Percentiles rank a stretch among this genome's conserved stretches.
phyloP scores from a whole-genome alignment of 2,329 filamentous ascomycete genomes.

The Xylaria sp. region DNA sequence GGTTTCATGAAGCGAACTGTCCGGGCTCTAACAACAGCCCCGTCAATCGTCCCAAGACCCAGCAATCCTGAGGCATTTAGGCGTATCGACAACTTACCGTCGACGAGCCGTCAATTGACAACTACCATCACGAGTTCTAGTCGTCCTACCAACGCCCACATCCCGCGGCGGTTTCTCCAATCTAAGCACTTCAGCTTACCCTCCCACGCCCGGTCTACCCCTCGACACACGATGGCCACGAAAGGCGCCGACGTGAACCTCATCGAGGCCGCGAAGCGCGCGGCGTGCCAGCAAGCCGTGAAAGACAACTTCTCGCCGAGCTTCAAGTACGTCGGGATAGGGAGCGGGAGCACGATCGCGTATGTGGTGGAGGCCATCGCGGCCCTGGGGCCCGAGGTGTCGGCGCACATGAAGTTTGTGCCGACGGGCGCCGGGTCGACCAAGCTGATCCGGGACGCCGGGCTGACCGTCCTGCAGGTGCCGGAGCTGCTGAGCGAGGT shows the following conservation, averaged over 20 bases:
- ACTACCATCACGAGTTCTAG: not conserved
- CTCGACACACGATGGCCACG: slow-evolving; percentile 32
- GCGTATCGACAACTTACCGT: not conserved
- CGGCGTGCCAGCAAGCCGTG: slow-evolving; percentile 77
- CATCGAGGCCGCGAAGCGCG: slow-evolving; percentile 78
- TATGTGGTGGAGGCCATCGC: slow-evolving; percentile 87
- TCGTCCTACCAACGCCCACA: not conserved
- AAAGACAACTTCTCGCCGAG: slow-evolving; percentile 76
- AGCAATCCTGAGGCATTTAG: slow-evolving; percentile 31
- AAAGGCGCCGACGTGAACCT: slow-evolving; percentile 45
- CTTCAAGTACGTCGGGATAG: slow-evolving; percentile 87
- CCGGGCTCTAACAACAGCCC: slow-evolving; percentile 17
- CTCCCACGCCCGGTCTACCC: slow-evolving; percentile 2
- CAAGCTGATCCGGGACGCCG: slow-evolving; percentile 82
- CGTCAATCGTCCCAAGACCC: slow-evolving; percentile 2
- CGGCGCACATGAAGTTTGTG: slow-evolving; percentile 79
- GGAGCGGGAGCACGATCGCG: slow-evolving; percentile 83
- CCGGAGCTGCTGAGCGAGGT: slow-evolving; percentile 73
- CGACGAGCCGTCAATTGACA: not conserved
- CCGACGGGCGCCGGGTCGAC: slow-evolving; percentile 93
- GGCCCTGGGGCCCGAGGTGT: slow-evolving; percentile 64
- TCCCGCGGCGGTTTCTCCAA: slow-evolving; percentile 9
- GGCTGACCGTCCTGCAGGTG: slow-evolving; percentile 79
- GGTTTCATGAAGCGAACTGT: slow-evolving; percentile 28
- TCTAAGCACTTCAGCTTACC: not conserved